Conservation (phyloP, 805 yeast genomes). For the Yarrowia phangngaensis region DNA sequence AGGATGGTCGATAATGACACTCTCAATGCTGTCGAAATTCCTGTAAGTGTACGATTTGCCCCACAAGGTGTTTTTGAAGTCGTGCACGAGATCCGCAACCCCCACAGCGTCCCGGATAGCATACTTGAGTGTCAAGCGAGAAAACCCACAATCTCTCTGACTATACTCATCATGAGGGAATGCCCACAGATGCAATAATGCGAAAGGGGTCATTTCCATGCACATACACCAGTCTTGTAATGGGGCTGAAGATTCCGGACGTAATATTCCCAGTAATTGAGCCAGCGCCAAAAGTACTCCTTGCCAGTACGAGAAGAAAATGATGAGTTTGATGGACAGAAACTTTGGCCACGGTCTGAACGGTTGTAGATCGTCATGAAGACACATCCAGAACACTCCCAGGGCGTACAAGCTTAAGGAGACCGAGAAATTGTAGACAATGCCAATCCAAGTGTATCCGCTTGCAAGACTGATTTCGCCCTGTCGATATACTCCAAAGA, state of each 20-base stretch:
- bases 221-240: slow-evolving; percentile 79
- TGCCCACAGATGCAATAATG: slow-evolving; percentile 83
- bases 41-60: slow-evolving; percentile 77
- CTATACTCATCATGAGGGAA: slow-evolving; percentile 75
- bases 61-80: slow-evolving; percentile 62
- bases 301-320: slow-evolving; percentile 99
- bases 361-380: slow-evolving; percentile 69
- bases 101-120: slow-evolving; percentile 80
- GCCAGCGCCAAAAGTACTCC: slow-evolving; percentile 54
- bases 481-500: slow-evolving; percentile 49
- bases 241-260: slow-evolving; percentile 33
- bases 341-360: slow-evolving; percentile 91
- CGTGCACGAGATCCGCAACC: slow-evolving; percentile 70
- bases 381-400: slow-evolving; percentile 89
- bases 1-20: slow-evolving; percentile 60
- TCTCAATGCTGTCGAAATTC: slow-evolving; percentile 77
- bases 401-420: slow-evolving; percentile 76
- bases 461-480: slow-evolving; percentile 49
- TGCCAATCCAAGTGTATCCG: slow-evolving; percentile 58
- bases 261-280: slow-evolving; percentile 36
- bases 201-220: slow-evolving; percentile 78
- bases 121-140: slow-evolving; percentile 53
- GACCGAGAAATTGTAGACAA: slow-evolving; percentile 75
- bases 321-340: slow-evolving; percentile 84
- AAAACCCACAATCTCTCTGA: slow-evolving; percentile 62